Evolutionary conservation across 1,139 yeast genomes (phyloP).

Genomic region (Insectozyma bohioensis): DNA sequence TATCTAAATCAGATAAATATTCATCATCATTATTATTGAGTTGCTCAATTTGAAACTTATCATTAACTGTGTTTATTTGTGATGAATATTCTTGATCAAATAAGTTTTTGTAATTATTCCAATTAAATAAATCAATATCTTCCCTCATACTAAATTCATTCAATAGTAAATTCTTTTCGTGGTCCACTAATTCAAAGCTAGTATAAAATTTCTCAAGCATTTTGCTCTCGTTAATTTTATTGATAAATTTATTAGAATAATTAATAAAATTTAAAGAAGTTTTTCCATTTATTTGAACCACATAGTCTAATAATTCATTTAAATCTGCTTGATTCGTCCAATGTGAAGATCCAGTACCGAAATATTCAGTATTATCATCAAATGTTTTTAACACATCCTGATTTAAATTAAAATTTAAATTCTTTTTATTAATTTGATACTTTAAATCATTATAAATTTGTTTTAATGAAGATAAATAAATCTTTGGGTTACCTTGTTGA

Average conservation of each 20-base stretch:
- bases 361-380: slow-evolving; percentile 12
- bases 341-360: slow-evolving; percentile 20
- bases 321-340: slow-evolving; percentile 39
- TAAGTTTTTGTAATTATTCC: slow-evolving; percentile 18
- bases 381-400: slow-evolving; percentile 19
- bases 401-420: slow-evolving; percentile 15
- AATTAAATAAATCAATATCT: slow-evolving; percentile 21
- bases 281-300: slow-evolving; percentile 25
- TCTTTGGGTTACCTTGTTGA: slow-evolving; percentile 16
- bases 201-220: slow-evolving; percentile 23
- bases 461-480: slow-evolving; percentile 56
- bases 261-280: slow-evolving; percentile 12
- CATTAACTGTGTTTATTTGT: background rate
- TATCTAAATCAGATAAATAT: too few species aligned
- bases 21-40: slow-evolving; percentile 2
- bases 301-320: slow-evolving; percentile 32
- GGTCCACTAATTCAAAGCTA: slow-evolving; percentile 27
- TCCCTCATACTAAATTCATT: slow-evolving; percentile 12
- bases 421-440: slow-evolving; percentile 49
- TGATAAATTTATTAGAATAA: slow-evolving; percentile 16
- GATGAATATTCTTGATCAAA: slow-evolving; percentile 9
- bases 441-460: slow-evolving; percentile 63
- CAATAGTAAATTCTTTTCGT: slow-evolving; percentile 15
- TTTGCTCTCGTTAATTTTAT: slow-evolving; percentile 1
- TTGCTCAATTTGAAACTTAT: background rate